A percentile compares a stretch with the other conserved stretches of the same genome.
Conservation (phyloP, 768 basidiomycete species). For the Calocybe cyanea region DNA sequence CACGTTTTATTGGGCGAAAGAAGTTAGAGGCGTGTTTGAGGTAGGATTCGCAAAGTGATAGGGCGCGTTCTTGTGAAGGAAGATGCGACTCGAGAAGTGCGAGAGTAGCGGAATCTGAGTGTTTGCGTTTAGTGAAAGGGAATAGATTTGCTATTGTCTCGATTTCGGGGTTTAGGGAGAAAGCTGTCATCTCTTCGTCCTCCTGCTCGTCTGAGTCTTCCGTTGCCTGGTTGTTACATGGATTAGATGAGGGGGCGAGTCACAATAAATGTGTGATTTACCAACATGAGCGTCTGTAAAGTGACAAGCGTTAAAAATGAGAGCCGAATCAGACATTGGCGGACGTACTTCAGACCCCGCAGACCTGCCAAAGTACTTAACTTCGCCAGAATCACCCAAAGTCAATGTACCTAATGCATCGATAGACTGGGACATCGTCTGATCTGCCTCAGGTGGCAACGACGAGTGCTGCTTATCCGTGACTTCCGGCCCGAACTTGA, state of each 20-base stretch:
- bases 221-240: constrained; percentile 20
- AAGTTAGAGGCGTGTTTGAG: constrained; percentile 44
- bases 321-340: neutral
- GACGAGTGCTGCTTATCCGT: constrained; percentile 23
- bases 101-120: constrained; percentile 26
- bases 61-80: constrained; percentile 41
- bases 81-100: constrained; percentile 36
- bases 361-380: constrained; percentile 62
- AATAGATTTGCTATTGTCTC: constrained; percentile 37
- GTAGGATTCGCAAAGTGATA: constrained; percentile 36
- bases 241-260: neutral
- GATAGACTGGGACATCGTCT: constrained; percentile 32
- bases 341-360: constrained; percentile 55
- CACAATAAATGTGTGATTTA: constrained; percentile 9
- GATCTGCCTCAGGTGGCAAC: constrained; percentile 25
- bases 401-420: constrained; percentile 65
- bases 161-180: constrained; percentile 26
- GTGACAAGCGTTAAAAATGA: neutral
- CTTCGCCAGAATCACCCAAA: constrained; percentile 53
- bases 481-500: constrained; percentile 57
- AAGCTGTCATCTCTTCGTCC: constrained; percentile 13
- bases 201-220: constrained; percentile 26
- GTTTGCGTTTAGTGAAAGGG: constrained; percentile 33
- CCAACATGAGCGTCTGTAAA: constrained; percentile 39
- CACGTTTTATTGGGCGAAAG: constrained; percentile 46